Evolutionary conservation across 139 green algal genomes (phyloP), one percentile per base, ranked within the genome.

Genomic region (Klebsormidium nitens): DNA sequence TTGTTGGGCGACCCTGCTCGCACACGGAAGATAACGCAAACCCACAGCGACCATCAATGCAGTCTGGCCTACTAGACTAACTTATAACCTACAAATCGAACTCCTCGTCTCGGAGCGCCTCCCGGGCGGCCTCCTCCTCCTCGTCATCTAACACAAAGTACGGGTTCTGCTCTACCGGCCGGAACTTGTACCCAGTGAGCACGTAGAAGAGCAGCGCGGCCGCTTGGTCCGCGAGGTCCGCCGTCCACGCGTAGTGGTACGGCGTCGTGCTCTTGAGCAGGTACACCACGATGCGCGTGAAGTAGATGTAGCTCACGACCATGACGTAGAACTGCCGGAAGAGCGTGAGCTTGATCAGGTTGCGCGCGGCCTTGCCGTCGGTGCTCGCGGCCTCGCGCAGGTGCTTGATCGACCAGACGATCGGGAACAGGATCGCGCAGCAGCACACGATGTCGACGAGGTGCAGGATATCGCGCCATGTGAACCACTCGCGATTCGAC

Each of bases 261-360:
- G 81, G 79, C 72, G 88, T 77, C 4, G 87, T 93, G 26, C 64
- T 85, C 59, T 86, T 59, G 56, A 98, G 79, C 65, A 97, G 71
- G 83, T 94, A 96, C 26, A 97, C 93, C n/a, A 98, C 85, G 68
- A 98, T 97, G 62, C 93, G 82, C 3, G 91, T 98, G 82, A 97
- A 96, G 86, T 97, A 98, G 65, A 97, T 95, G 82, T 96, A 98
- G 35, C 88, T 79, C 57, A 77, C 75, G 49, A 87, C 83, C 79
- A 93, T 87, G 66, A 96, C 82, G 79, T 97, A 97, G 72, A 98
- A 96, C 72, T 96, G 88, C 40, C 91, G 80, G 82, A 98, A 98
- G 3, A 97, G 83, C 38, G 80, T 85, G 6, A 97, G 88, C 83
- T 96, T 95, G 69, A 87, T 75, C 37, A 93, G 59, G 74, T 88